phyloP scores from a whole-genome alignment of 2,329 filamentous ascomycete genomes.

The Chaetomium olivaceum region DNA sequence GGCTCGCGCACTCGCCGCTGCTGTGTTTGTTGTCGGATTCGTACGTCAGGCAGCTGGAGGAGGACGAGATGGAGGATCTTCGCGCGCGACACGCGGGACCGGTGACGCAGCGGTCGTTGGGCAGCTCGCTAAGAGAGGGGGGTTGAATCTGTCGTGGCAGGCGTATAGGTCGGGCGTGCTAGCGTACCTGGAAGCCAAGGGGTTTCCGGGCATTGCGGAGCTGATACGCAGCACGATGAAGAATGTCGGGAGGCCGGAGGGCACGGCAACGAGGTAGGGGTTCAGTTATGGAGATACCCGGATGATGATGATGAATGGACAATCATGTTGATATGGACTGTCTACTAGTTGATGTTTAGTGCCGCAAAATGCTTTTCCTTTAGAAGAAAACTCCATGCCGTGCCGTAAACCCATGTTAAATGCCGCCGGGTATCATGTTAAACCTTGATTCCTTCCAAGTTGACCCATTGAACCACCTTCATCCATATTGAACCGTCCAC shows the following conservation, averaged over 20 bases:
- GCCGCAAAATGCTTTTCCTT: not conserved
- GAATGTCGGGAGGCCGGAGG: constrained; percentile 48
- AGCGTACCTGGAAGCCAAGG: constrained; percentile 63
- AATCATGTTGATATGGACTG: constrained; percentile 19
- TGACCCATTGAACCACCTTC: no score
- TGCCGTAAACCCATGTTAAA: constrained; percentile 34
- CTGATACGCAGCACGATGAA: constrained; percentile 83
- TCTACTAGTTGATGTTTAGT: constrained; percentile 2
- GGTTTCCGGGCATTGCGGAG: constrained; percentile 65
- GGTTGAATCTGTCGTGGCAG: constrained; percentile 67
- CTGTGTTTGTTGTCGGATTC: constrained; percentile 57
- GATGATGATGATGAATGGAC: not conserved
- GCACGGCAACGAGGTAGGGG: constrained; percentile 7
- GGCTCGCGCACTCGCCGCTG: constrained; percentile 59
- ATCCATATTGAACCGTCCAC: no score
- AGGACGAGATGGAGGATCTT: constrained; percentile 49
- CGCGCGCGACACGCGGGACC: constrained; percentile 62
- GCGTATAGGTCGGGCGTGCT: constrained; percentile 75
- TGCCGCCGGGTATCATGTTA: constrained; percentile 36
- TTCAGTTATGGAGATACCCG: constrained; percentile 17
- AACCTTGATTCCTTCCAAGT: constrained; percentile 10
- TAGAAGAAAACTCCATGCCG: not conserved
- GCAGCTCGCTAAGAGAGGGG: constrained; percentile 64
- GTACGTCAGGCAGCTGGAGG: constrained; percentile 59
- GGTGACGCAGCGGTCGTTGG: constrained; percentile 67